Base-by-base conservation (phyloP, 1,284 basidiomycete genomes). In the Cerioporus squamosus region DNA sequence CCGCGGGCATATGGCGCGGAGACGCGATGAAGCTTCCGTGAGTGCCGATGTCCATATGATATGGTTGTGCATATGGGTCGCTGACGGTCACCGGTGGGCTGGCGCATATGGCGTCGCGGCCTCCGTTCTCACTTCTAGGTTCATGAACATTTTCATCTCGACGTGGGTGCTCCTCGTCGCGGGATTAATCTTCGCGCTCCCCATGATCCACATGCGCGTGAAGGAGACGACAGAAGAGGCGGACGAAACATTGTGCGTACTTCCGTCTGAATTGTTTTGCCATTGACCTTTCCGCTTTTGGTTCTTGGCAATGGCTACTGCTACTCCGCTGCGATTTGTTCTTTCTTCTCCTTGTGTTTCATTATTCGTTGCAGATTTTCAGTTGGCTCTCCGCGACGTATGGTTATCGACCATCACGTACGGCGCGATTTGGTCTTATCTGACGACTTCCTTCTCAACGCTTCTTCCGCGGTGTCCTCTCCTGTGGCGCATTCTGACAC, bases 131-230 rank as follows among this genome's bases (percentile, higher is more conserved):
- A 10, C 52, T 24, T 33, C 12, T 60, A 77, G 77, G 45, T 78
- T 70, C 62, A 77, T 79, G 76, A 78, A 74, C 65, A 73, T 79
- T 40, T 79, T 79, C 63, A 64, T 75, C 54, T 78, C 77, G 31
- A 80, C 78, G 6, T 80, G 78, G 78, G 72, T 67, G 1, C 72
- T 80, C 5, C 74, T 79, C 47, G 71, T 74, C 38, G 76, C 69
- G 0, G 78, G 79, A 7, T 72, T 80, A 14, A 46, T 79, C 52
- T 77, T 74, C 51, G 75, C 76, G 3, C 68, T 79, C n/a, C 78
- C 79, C n/a, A 79, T 80, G 78, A 75, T 80, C 44, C 71, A 77
- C 62, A 70, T 73, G 64, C 74, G 79, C 17, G 77, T 79, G 17
- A 71, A 71, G 51, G 73, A 79, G 44, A 67, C 74, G 63, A 73